Percentiles rank a stretch among this genome's conserved stretches.
Evolutionary conservation across 352 stramenopile species (phyloP).

Genomic region (Pythium rishiriense): DNA sequence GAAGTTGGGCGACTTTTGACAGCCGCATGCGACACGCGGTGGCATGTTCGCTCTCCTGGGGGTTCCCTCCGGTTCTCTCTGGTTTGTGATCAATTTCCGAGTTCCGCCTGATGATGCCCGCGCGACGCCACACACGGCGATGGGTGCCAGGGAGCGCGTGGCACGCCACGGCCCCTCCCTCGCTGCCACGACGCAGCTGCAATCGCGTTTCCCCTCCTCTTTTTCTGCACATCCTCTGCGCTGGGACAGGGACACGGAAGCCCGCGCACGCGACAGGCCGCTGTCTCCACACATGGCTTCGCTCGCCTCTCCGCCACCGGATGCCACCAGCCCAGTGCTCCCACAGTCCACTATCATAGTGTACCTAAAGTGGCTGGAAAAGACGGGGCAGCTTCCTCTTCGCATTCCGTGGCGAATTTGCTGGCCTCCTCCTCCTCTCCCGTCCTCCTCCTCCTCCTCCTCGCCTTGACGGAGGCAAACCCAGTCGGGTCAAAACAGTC

Average conservation of each 20-base stretch:
- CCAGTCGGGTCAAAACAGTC: background rate
- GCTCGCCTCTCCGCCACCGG: slow-evolving; percentile 21
- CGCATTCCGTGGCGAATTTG: background rate
- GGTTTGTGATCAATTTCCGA: background rate
- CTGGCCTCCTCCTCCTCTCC: background rate
- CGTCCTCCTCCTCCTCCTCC: too few species aligned
- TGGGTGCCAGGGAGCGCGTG: background rate
- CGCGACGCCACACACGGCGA: background rate
- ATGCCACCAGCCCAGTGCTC: background rate
- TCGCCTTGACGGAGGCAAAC: too few species aligned
- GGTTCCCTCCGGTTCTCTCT: background rate
- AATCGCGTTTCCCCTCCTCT: slow-evolving; percentile 5
- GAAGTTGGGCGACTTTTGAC: background rate
- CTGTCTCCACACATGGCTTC: slow-evolving; percentile 24
- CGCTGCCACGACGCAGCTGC: slow-evolving; percentile 16
- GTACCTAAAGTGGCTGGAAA: background rate
- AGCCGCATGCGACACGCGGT: slow-evolving; percentile 1
- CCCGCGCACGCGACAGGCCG: background rate
- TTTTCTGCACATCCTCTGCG: slow-evolving; percentile 5
- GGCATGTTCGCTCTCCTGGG: background rate
- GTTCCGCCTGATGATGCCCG: background rate
- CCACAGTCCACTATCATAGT: background rate
- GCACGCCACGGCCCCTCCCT: background rate
- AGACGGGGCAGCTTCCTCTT: background rate
- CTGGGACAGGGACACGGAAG: slow-evolving; percentile 15